phyloP scores from a whole-genome alignment of 169 alveolate genomes.

The Plasmodium falciparum region DNA sequence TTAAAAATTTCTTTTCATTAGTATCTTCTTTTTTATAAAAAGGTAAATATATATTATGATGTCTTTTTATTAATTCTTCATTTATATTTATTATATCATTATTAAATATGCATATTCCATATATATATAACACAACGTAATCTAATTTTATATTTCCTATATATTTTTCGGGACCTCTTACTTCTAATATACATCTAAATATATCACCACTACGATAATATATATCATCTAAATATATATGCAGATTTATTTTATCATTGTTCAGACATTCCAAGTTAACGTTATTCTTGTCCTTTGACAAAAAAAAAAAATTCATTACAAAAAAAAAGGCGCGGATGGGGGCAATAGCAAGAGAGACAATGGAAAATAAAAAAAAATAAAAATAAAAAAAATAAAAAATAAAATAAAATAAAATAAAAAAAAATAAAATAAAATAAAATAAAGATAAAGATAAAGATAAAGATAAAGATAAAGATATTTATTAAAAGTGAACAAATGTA shows the following conservation, averaged over 20 bases:
- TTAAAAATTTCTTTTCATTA: slow-evolving; percentile 14
- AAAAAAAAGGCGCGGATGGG: background rate
- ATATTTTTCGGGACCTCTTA: slow-evolving; percentile 26
- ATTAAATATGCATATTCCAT: slow-evolving; percentile 42
- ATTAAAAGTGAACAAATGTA: background rate
- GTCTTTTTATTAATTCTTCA: slow-evolving; percentile 7
- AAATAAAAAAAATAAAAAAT: too few relatives aligned
- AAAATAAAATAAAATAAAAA: too few relatives aligned
- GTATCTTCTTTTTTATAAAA: slow-evolving; percentile 15
- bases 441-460: too few relatives aligned
- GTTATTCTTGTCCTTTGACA: slow-evolving; percentile 1
- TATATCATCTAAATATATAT: slow-evolving; percentile 29
- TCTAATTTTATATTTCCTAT: slow-evolving; percentile 28
- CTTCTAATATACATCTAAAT: slow-evolving; percentile 25
- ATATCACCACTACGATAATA: slow-evolving; percentile 42
- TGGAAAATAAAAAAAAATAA: background rate
- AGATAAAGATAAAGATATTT: background rate
- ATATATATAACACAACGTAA: slow-evolving; percentile 34
- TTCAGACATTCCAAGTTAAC: slow-evolving; percentile 8
- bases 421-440: too few relatives aligned
- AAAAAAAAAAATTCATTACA: slow-evolving; percentile 37
- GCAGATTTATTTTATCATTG: slow-evolving; percentile 16
- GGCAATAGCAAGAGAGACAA: background rate
- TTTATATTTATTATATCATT: slow-evolving; percentile 1
- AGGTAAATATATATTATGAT: slow-evolving; percentile 29